These are phyloP conservation scores for Aspergillus pseudoviridinutans DNA, from an alignment of 2,329 filamentous ascomycete genomes.

Conservation along the genomic window DNA sequence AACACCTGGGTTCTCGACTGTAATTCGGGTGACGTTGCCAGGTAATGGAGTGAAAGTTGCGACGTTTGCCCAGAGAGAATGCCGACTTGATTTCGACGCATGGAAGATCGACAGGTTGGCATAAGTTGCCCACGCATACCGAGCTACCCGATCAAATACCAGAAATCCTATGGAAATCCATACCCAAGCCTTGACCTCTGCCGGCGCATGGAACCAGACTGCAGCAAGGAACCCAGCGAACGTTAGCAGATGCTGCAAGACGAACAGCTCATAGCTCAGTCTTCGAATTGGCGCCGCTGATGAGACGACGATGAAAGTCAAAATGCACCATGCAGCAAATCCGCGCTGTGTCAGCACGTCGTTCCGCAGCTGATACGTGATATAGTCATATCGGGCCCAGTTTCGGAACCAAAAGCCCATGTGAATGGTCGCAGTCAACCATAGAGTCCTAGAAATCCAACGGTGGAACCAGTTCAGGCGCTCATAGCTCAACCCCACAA, in stretches of 20 bases:
- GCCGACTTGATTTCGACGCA: slow-evolving; percentile 9
- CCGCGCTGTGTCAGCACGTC: slow-evolving; percentile 50
- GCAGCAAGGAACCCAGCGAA: slow-evolving; percentile 47
- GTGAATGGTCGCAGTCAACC: slow-evolving; percentile 52
- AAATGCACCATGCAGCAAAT: slow-evolving; percentile 49
- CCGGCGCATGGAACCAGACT: slow-evolving; percentile 47
- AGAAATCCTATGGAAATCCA: slow-evolving; percentile 48
- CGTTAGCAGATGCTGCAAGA: slow-evolving; percentile 51
- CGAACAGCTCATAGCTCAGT: slow-evolving; percentile 52
- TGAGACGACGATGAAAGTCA: slow-evolving; percentile 51
- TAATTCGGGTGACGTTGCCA: slow-evolving; percentile 54
- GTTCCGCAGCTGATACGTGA: slow-evolving; percentile 45
- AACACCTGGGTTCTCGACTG: slow-evolving; percentile 52
- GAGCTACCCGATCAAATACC: slow-evolving; percentile 42
- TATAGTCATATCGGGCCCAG: slow-evolving; percentile 51
- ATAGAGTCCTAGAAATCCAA: slow-evolving; percentile 50
- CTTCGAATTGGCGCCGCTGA: slow-evolving; percentile 48
- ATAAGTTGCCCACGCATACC: slow-evolving; percentile 35
- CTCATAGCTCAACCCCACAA: slow-evolving; percentile 48
- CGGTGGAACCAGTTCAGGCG: slow-evolving; percentile 52
- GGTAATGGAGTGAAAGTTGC: slow-evolving; percentile 49
- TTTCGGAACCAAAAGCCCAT: slow-evolving; percentile 52
- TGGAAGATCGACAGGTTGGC: slow-evolving; percentile 43
- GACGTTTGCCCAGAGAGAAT: slow-evolving; percentile 36
- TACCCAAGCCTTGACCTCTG: slow-evolving; percentile 41